Conservation (phyloP, 306 rosid genomes). For the Malus domestica region DNA sequence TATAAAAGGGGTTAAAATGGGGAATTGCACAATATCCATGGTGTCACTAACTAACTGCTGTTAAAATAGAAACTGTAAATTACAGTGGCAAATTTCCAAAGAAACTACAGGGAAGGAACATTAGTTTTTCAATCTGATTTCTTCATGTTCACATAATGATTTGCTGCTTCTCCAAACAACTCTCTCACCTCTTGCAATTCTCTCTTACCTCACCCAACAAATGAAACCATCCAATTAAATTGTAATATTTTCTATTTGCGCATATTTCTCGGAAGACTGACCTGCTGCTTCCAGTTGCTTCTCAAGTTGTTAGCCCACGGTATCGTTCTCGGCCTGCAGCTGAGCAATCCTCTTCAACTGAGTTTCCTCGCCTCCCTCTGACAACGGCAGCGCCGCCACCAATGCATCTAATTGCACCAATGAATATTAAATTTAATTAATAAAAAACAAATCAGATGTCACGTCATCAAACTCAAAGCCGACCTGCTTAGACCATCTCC, state of each 20-base stretch:
- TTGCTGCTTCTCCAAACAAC: constrained; percentile 9
- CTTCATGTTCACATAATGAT: constrained; percentile 17
- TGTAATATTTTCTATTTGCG: too few relatives aligned
- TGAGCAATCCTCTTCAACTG: neutral
- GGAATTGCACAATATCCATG: neutral
- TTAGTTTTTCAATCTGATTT: constrained; percentile 1
- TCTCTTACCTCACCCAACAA: neutral
- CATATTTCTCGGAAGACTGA: neutral
- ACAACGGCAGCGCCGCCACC: constrained; percentile 12
- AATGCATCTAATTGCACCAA: constrained; percentile 6
- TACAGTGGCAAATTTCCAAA: neutral
- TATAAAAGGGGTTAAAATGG: neutral
- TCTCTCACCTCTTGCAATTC: constrained; percentile 13
- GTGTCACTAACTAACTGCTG: neutral
- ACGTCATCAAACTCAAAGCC: neutral
- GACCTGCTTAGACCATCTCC: neutral
- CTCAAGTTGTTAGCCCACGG: neutral
- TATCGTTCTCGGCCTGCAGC: constrained; percentile 1
- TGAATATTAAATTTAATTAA: neutral
- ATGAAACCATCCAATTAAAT: neutral
- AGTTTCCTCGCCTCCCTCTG: constrained; percentile 12
- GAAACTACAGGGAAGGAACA: neutral
- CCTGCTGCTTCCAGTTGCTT: constrained; percentile 18
- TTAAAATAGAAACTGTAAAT: neutral
- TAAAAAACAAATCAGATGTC: neutral